Evolutionary conservation across 805 yeast genomes (phyloP).

Genomic region (Kluyveromyces nonfermentans): DNA sequence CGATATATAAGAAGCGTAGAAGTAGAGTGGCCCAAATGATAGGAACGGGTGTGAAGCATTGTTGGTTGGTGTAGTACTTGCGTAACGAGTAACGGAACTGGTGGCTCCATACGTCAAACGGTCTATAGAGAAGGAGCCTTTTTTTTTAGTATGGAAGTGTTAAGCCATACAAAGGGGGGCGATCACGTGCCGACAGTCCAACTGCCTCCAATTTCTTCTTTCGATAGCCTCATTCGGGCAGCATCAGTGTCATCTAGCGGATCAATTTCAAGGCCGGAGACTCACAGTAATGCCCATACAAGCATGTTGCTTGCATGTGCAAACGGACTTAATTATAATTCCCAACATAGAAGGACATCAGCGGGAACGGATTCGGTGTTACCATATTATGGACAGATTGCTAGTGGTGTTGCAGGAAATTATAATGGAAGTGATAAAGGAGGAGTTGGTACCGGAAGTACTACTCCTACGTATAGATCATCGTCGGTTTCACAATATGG

Average conservation of each 20-base stretch:
- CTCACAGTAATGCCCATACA: not conserved
- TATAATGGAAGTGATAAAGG: not conserved
- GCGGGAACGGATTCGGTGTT: not conserved
- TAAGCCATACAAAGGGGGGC: not conserved
- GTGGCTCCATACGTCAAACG: not conserved
- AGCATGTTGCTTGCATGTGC: not conserved
- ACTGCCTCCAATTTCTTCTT: slow-evolving; percentile 26
- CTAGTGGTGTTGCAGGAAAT: not conserved
- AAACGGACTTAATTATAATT: not conserved
- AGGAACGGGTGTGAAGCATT: not conserved
- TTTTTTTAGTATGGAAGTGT: not conserved
- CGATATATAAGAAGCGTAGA: not conserved
- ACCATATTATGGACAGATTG: not conserved
- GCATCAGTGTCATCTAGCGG: slow-evolving; percentile 10
- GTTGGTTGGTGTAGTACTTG: not conserved
- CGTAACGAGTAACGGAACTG: not conserved
- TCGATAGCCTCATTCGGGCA: slow-evolving; percentile 22
- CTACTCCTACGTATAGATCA: not conserved
- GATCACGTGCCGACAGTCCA: slow-evolving; percentile 4
- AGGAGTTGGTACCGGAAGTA: not conserved
- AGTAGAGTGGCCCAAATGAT: not conserved
- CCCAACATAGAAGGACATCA: not conserved
- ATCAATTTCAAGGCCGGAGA: not conserved
- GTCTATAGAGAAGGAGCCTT: not conserved
- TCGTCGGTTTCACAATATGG: not conserved